Evolutionary conservation across 2,329 filamentous ascomycete genomes (phyloP).

Genomic region (Colletotrichum liriopes): DNA sequence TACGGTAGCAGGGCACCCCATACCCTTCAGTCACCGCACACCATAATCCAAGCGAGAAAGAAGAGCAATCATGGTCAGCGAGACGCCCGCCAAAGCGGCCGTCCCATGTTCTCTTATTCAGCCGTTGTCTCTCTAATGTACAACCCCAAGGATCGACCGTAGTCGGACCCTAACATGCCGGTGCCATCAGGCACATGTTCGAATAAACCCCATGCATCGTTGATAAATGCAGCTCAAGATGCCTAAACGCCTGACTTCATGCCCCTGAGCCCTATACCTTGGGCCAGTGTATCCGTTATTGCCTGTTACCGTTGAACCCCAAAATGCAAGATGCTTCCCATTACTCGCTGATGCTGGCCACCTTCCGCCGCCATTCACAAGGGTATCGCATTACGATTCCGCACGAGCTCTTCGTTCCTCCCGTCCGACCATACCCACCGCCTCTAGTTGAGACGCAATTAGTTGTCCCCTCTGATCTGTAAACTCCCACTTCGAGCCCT

Average conservation of each 20-base stretch:
- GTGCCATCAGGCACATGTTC: conserved; percentile 5
- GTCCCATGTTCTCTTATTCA: conserved; percentile 5
- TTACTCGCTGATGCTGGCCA: conserved; percentile 39
- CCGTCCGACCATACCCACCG: background rate
- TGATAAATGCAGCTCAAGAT: conserved; percentile 26
- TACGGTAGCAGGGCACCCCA: background rate
- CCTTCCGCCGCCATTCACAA: conserved; percentile 26
- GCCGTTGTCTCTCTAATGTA: conserved; percentile 30
- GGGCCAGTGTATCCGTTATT: conserved; percentile 28
- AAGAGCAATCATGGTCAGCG: background rate
- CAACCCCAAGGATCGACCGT: conserved; percentile 17
- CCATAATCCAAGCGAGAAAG: background rate
- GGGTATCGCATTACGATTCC: conserved; percentile 40
- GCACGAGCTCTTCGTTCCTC: conserved; percentile 12
- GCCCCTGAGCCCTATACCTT: conserved; percentile 18
- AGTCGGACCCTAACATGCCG: conserved; percentile 20
- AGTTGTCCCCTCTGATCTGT: conserved; percentile 38
- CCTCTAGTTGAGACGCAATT: conserved; percentile 16
- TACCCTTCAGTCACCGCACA: too few relatives aligned
- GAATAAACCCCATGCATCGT: conserved; percentile 25
- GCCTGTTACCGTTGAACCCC: conserved; percentile 23
- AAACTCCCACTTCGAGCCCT: conserved; percentile 46
- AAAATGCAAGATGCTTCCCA: conserved; percentile 33
- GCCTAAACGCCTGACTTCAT: conserved; percentile 39
- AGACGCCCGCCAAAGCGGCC: background rate